Base-by-base conservation (phyloP, 1,284 basidiomycete genomes). In the Xerocomus minutiporus region DNA sequence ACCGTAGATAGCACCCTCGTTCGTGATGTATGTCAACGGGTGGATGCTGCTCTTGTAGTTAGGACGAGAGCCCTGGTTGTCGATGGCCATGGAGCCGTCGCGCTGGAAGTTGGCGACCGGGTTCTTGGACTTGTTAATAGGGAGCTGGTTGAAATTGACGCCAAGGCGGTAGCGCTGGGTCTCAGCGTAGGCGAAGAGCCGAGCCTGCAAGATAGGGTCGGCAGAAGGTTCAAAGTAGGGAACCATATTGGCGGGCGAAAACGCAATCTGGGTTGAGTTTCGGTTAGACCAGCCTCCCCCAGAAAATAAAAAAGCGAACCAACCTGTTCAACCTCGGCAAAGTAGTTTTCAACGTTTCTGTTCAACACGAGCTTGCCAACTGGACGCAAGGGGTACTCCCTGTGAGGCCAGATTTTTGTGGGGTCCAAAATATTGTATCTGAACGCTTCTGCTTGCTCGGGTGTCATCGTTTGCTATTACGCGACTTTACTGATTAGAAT, bases 151-250 rank as follows among this genome's bases (percentile, higher is more conserved):
- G 76, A 95, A 95, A 79, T 97, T 97, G 55, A 72, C 62, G 34
- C 91, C 91, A 43, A 93, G 83, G 65, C 86, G 86, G 77, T 94
- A 87, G 56, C 92, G 84, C 71, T 96, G 93, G 8, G 94, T 91
- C 70, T 97, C 94, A 5, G 93, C 90, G 79, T 97, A 97, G 9
- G 91, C 91, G 84, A 96, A 97, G 39, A 97, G 80, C 57, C 94
- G 89, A 28, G 88, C 88, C 71, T 97, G 94, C 58, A 97, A 78
- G 57, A 97, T 88, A 15, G 94, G 94, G 72, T 97, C 94, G 35
- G 85, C 82, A 13, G 88, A 86, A 34, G 92, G 81, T 76, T 96
- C 94, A 62, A 94, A 82, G 68, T 93, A 95, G 2, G 89, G 89
- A 4, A 96, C 74, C 46, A 86, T 72, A 70, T 97, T 92, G 1